These are phyloP conservation scores for Glonium stellatum DNA, from an alignment of 495 filamentous ascomycete genomes.

Conservation along the genomic window DNA sequence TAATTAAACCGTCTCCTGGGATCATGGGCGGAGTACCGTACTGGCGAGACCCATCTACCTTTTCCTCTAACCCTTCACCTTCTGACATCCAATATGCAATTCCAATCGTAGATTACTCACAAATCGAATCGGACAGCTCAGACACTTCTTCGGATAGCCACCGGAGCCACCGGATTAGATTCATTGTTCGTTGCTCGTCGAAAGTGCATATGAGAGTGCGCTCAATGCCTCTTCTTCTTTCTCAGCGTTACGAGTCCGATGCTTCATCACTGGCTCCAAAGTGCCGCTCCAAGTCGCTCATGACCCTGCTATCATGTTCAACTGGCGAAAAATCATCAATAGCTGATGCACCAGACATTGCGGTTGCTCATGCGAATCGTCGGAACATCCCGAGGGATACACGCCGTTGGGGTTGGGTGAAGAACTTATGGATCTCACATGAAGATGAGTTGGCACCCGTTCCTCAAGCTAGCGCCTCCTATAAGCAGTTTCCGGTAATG, in stretches of 20 bases:
- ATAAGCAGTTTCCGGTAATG: background rate
- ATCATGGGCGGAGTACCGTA: slow-evolving; percentile 22
- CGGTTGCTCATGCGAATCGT: too few relatives aligned
- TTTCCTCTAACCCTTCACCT: background rate
- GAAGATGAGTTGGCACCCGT: too few relatives aligned
- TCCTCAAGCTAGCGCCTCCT: too few relatives aligned
- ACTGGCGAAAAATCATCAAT: too few relatives aligned
- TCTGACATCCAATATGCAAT: slow-evolving; percentile 18
- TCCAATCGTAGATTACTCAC: slow-evolving; percentile 10
- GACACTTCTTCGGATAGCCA: slow-evolving; percentile 1
- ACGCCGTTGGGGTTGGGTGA: too few relatives aligned
- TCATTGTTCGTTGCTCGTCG: slow-evolving; percentile 18
- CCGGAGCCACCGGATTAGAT: slow-evolving; percentile 10
- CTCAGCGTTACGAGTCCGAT: background rate
- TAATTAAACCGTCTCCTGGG: slow-evolving; percentile 13
- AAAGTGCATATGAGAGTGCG: slow-evolving; percentile 23
- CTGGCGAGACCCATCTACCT: slow-evolving; percentile 13
- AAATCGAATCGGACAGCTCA: background rate
- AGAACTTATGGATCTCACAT: too few relatives aligned
- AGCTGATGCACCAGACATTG: too few relatives aligned
- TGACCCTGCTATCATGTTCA: background rate
- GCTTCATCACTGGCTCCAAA: background rate
- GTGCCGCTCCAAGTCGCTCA: background rate
- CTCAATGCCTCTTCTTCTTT: slow-evolving; percentile 17
- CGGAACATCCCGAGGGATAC: too few relatives aligned